Percentiles rank a stretch among this genome's conserved stretches.
phyloP scores from a whole-genome alignment of 352 stramenopile species.

The Globisporangium perplexum region DNA sequence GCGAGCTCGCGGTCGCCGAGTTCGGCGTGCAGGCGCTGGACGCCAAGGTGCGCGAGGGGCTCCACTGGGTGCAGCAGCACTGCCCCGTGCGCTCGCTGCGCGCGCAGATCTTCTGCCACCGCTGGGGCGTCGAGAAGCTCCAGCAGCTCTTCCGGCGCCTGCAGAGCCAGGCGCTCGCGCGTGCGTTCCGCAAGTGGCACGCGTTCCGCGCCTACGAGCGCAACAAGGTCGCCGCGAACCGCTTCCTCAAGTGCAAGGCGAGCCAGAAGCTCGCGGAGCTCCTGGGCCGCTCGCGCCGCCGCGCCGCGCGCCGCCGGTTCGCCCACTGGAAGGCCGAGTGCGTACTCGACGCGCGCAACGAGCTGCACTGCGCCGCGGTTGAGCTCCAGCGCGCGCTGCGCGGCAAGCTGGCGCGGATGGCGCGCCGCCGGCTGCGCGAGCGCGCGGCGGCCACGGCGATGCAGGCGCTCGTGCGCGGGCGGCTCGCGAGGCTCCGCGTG shows the following conservation, averaged over 20 bases:
- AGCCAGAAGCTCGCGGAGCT: slow-evolving; percentile 63
- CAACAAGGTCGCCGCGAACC: slow-evolving; percentile 72
- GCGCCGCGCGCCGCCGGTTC: slow-evolving; percentile 40
- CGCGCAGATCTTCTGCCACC: slow-evolving; percentile 80
- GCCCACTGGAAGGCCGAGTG: slow-evolving; percentile 44
- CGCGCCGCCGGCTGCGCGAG: slow-evolving; percentile 16
- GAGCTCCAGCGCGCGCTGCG: slow-evolving; percentile 67
- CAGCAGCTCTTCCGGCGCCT: slow-evolving; percentile 63
- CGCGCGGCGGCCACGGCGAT: slow-evolving; percentile 31
- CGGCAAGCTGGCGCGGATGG: slow-evolving; percentile 35
- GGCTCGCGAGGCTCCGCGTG: slow-evolving; percentile 20
- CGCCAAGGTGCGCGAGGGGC: slow-evolving; percentile 60
- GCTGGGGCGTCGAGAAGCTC: slow-evolving; percentile 84
- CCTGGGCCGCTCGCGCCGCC: slow-evolving; percentile 58
- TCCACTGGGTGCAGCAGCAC: slow-evolving; percentile 85
- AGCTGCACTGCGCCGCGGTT: slow-evolving; percentile 51
- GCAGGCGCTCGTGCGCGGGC: slow-evolving; percentile 47
- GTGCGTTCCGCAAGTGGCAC: slow-evolving; percentile 66
- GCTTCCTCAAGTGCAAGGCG: slow-evolving; percentile 83
- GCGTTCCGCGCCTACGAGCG: slow-evolving; percentile 60
- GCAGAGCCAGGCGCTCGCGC: slow-evolving; percentile 57
- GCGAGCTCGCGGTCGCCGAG: slow-evolving; percentile 76
- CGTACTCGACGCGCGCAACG: slow-evolving; percentile 41
- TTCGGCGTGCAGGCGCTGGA: slow-evolving; percentile 75
- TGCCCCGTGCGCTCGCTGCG: slow-evolving; percentile 76